Evolutionary conservation across 306 rosid species (phyloP).

Genomic region (Ormosia emarginata): DNA sequence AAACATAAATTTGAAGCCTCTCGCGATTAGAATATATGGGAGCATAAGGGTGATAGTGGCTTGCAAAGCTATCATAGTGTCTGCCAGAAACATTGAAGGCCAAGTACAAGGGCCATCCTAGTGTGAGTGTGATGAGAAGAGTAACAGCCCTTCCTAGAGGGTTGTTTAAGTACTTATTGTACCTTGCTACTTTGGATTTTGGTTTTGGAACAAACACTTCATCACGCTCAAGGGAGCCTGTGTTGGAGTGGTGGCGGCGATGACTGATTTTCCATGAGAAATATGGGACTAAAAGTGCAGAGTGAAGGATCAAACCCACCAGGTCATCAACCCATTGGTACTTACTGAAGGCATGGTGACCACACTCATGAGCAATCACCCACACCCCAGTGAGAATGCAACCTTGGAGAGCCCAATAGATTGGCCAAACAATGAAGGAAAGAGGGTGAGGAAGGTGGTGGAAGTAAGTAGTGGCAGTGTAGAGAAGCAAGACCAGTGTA

Average conservation of each 20-base stretch:
- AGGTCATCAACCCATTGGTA: constrained; percentile 56
- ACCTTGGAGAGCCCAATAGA: constrained; percentile 66
- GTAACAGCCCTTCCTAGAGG: constrained; percentile 43
- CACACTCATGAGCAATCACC: constrained; percentile 87
- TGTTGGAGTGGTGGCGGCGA: constrained; percentile 76
- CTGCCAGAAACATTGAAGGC: constrained; percentile 63
- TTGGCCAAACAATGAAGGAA: constrained; percentile 53
- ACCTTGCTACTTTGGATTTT: constrained; percentile 42
- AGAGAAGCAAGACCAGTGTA: constrained; percentile 17
- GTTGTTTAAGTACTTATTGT: constrained; percentile 49
- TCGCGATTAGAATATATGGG: constrained; percentile 58
- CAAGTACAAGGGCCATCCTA: constrained; percentile 78
- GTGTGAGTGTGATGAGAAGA: constrained; percentile 41
- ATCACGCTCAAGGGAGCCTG: constrained; percentile 60
- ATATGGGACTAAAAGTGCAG: constrained; percentile 58
- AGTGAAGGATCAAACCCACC: constrained; percentile 60
- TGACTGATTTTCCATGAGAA: constrained; percentile 80
- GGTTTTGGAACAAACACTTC: constrained; percentile 75
- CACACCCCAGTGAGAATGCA: constrained; percentile 59
- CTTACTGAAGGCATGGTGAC: constrained; percentile 80
- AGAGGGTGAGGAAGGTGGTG: constrained; percentile 47
- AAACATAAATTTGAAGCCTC: constrained; percentile 39
- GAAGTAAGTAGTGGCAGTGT: constrained; percentile 46
- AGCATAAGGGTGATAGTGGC: constrained; percentile 67
- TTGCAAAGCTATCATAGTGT: constrained; percentile 46